Base-by-base conservation (phyloP, 2,329 filamentous ascomycete species). In the Xylariaceae sp. region DNA sequence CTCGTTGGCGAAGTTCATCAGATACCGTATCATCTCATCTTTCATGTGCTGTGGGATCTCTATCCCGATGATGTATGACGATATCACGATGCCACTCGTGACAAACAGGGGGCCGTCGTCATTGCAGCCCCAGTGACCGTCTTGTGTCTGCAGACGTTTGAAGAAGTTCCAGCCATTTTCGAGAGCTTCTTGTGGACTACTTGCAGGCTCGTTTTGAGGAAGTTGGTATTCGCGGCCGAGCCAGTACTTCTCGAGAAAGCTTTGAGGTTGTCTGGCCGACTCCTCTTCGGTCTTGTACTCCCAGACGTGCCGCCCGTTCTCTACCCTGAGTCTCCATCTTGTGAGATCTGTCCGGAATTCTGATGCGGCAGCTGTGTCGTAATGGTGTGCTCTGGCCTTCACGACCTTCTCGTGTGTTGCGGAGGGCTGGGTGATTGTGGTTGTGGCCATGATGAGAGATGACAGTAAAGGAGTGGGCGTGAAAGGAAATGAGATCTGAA, bases 91-190 rank as follows among this genome's bases (percentile, higher is more conserved):
- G 15, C 38, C 38, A 9, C 24, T 19, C 2, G 38, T 40, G 19
- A 40, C 29, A 31, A 40, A 40, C 38, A 40, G 29, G 9, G 38
- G 38, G n/a, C 38, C 38, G 5, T 41, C 38, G 7, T 28, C 34
- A 9, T 41, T 36, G 7, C 26, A 41, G 2, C 38, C 33, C 38
- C 32, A 40, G 19, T 27, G 34, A 9, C 38, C 33, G 17, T 36
- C 38, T 13, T 36, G 32, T 28, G 31, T 41, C 28, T 41, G 38
- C 12, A 41, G 23, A 23, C 35, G 33, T 3, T 16, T 23, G 15
- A 41, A 32, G 28, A 41, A 41, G 21, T n/a, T 32, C 12, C 19
- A 35, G 29, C 38, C 38, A 13, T 33, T 41, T 28, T 32, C 24
- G 13, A 36, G 13, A 11, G 33, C 28, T 4, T 41, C 17, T 14